These are phyloP conservation scores for Vitis hybrid DNA, from an alignment of 177 flowering plant genomes.

Conservation along the genomic window DNA sequence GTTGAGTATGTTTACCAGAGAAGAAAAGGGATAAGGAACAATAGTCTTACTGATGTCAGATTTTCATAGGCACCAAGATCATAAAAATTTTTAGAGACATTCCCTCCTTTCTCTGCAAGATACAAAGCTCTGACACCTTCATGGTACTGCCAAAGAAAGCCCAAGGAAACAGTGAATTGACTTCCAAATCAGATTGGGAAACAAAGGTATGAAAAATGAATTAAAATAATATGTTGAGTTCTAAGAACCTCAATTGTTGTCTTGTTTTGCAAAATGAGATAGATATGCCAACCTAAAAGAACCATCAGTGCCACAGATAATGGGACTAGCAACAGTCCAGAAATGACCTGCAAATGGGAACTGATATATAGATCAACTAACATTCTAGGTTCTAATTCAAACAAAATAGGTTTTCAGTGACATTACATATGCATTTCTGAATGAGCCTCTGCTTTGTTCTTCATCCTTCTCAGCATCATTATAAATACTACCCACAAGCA, in stretches of 20 bases:
- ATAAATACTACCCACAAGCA: conserved; percentile 68
- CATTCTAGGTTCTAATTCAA: conserved; percentile 4
- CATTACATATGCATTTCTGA: conserved; percentile 62
- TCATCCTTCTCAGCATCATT: conserved; percentile 47
- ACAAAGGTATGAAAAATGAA: background rate
- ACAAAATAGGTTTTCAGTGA: background rate
- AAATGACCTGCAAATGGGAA: conserved; percentile 41
- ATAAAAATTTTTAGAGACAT: conserved; percentile 76
- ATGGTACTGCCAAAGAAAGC: conserved; percentile 57
- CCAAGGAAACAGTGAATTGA: conserved; percentile 1
- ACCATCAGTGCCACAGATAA: conserved; percentile 50
- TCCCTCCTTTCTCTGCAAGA: conserved; percentile 92
- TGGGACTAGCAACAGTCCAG: conserved; percentile 53
- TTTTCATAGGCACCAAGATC: conserved; percentile 83
- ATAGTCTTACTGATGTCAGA: conserved; percentile 58
- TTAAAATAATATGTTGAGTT: background rate
- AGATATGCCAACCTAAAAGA: conserved; percentile 68
- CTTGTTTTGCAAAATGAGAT: conserved; percentile 60
- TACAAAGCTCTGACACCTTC: conserved; percentile 99
- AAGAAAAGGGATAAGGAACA: background rate
- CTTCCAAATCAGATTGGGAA: background rate
- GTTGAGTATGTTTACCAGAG: no score
- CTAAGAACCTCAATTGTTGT: conserved; percentile 70
- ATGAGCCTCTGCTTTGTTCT: conserved; percentile 45
- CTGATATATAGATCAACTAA: background rate